Evolutionary conservation across 75 land plant genomes (phyloP).

Genomic region (Sequoia sempervirens): DNA sequence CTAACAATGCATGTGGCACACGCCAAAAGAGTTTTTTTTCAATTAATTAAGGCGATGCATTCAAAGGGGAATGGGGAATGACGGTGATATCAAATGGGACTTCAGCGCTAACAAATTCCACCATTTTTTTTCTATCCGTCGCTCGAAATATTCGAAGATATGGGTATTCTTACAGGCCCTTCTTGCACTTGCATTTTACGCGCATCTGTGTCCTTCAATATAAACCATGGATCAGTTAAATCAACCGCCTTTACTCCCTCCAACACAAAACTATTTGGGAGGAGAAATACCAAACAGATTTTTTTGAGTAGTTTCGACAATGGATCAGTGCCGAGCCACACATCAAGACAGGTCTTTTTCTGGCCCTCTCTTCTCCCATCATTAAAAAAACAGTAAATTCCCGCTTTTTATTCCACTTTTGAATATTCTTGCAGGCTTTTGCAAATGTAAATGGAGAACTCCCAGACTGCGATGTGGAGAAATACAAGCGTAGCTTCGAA

Average conservation of each 20-base stretch:
- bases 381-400: not conserved
- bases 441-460: not conserved
- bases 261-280: not conserved
- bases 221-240: not conserved
- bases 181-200: not conserved
- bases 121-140: not conserved
- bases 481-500: constrained; percentile 53
- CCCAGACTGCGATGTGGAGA: not conserved
- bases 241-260: not conserved
- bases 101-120: not conserved
- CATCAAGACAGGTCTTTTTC: not conserved
- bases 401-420: not conserved
- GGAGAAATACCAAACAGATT: not conserved
- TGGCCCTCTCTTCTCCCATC: not conserved
- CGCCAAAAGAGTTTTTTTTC: too few relatives aligned
- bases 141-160: not conserved
- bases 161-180: not conserved
- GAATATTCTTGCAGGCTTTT: not conserved
- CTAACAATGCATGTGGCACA: too few relatives aligned
- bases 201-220: not conserved
- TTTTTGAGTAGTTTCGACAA: not conserved
- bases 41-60: not conserved
- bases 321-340: not conserved
- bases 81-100: not conserved
- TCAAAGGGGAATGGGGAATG: not conserved